phyloP scores from a whole-genome alignment of 805 yeast species.

The Candida sanyiensis region DNA sequence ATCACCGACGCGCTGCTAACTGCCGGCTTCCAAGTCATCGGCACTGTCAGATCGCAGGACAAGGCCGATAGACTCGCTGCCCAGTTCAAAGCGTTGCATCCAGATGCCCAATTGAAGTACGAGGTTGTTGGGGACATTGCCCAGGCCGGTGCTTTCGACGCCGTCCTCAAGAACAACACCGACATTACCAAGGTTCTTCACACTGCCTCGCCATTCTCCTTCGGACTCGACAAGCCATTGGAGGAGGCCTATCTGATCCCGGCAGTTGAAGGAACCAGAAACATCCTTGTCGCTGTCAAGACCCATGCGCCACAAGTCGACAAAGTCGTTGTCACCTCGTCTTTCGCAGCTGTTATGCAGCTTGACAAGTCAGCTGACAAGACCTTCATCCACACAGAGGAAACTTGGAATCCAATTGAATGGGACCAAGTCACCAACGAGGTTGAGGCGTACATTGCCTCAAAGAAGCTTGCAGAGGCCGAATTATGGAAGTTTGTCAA shows the following conservation, averaged over 20 bases:
- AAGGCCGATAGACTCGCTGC: conserved; percentile 10
- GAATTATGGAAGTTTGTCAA: conserved; percentile 51
- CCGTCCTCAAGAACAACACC: conserved; percentile 35
- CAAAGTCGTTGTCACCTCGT: conserved; percentile 50
- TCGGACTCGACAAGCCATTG: conserved; percentile 31
- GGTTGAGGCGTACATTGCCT: conserved; percentile 43
- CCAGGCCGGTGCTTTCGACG: conserved; percentile 37
- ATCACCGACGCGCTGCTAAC: conserved; percentile 31
- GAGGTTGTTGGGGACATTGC: conserved; percentile 44
- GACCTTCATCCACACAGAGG: conserved; percentile 27
- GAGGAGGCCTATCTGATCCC: conserved; percentile 51
- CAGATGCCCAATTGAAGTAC: conserved; percentile 30
- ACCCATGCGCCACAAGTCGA: conserved; percentile 34
- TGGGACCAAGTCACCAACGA: conserved; percentile 39
- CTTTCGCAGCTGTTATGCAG: conserved; percentile 46
- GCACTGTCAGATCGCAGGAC: conserved; percentile 21
- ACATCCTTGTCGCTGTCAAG: conserved; percentile 33
- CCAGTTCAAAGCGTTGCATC: conserved; percentile 22
- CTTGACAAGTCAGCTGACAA: conserved; percentile 12
- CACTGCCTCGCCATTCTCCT: conserved; percentile 49
- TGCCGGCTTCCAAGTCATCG: conserved; percentile 35
- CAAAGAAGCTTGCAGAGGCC: conserved; percentile 55
- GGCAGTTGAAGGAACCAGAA: conserved; percentile 50
- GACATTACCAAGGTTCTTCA: conserved; percentile 51
- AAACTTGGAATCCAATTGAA: conserved; percentile 41